Evolutionary conservation across 805 yeast genomes (phyloP), one percentile per base, ranked within the genome.

Genomic region (Hagleromyces aurorensis): DNA sequence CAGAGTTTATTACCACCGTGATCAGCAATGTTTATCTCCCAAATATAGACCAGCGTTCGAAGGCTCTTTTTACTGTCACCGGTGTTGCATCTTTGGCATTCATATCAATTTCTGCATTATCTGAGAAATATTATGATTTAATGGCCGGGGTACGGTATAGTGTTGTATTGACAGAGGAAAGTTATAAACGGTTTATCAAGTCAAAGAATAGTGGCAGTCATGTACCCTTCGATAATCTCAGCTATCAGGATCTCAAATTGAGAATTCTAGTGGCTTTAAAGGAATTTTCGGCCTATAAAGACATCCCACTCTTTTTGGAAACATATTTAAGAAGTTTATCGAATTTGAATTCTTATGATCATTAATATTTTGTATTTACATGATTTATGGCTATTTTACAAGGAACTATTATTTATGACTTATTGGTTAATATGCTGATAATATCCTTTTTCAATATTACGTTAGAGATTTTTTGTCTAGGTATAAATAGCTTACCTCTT

Each of bases 391-490:
- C 15, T 11, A 7, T 12, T 9, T 5, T 15, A 12, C 8, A 11
- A 17, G 20, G 8, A 16, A 12, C 7, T 5, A 15, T 13, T 14
- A n/a, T n/a, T n/a, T 13, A 19, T 32, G 29, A 30, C 24, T 41
- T 37, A 19, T 30, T 23, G 17, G 44, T 30, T 20, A 65, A 61
- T 34, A 71, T 57, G 44, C 74, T 67, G 20, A 70, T 64, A 30
- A 69, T 50, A 12, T 64, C 65, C 12, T 61, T 62, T 38, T 77
- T 80, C 29, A 67, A 50, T 13, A 84, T 76, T 27, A 75, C 46
- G 43, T 71, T 77, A 33, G 63, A 67, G 25, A 78, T 58, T 0
- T 40, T 42, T 31, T 65, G 68, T 8, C 52, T 52, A 1, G 23
- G 24, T 2, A 78, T 38, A 55, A 64, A 67, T 32, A 65, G 64